Conservation (phyloP, 2,329 filamentous ascomycete genomes). For the Amylocarpus encephaloides region DNA sequence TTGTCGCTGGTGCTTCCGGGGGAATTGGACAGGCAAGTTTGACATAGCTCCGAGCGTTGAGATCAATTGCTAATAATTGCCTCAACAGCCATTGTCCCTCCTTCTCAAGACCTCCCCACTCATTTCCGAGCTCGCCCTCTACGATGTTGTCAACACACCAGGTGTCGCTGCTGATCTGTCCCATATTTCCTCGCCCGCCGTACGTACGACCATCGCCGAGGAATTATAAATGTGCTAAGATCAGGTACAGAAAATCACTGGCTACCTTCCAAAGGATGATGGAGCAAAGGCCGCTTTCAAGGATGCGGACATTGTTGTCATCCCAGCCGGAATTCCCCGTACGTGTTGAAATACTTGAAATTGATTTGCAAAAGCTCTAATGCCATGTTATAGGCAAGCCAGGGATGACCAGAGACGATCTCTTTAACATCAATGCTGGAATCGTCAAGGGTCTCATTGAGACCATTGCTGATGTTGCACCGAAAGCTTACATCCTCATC, state of each 20-base stretch:
- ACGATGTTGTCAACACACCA: conserved; percentile 98
- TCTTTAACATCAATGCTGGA: conserved; percentile 99
- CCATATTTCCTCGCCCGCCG: conserved; percentile 88
- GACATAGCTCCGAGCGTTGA: background rate
- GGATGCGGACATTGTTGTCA: conserved; percentile 91
- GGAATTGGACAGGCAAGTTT: conserved; percentile 69
- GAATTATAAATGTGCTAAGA: conserved; percentile 33
- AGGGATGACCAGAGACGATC: conserved; percentile 97
- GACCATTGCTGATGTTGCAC: conserved; percentile 77
- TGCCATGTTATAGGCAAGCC: conserved; percentile 70
- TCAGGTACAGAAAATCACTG: conserved; percentile 64
- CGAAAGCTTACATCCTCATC: conserved; percentile 91
- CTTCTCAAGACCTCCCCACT: conserved; percentile 87
- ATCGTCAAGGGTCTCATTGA: conserved; percentile 94
- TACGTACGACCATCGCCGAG: conserved; percentile 40
- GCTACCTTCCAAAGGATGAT: conserved; percentile 80
- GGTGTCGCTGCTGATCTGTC: conserved; percentile 94
- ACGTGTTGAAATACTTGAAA: conserved; percentile 36
- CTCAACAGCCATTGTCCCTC: conserved; percentile 78
- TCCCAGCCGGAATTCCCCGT: conserved; percentile 97
- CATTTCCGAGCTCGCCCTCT: conserved; percentile 88
- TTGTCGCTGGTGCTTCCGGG: conserved; percentile 92
- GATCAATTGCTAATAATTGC: conserved; percentile 13
- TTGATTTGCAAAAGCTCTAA: conserved; percentile 8
- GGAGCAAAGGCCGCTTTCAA: conserved; percentile 85